Conservation (phyloP, 176 grass and related monocot genomes). For the Musa schizocarpa region DNA sequence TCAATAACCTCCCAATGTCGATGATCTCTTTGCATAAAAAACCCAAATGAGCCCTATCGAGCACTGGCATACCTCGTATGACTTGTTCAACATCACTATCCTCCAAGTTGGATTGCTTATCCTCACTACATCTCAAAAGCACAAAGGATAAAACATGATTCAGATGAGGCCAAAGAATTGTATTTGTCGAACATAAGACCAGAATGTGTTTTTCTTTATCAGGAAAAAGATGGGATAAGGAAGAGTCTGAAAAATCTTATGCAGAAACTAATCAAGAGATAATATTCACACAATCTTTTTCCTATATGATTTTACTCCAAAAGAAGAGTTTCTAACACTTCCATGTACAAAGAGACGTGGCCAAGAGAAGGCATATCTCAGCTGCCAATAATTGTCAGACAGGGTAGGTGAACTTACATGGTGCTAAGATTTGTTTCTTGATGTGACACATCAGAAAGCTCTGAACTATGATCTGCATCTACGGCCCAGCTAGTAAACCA, state of each 20-base stretch:
- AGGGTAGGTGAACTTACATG: slow-evolving; percentile 24
- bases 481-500: slow-evolving; percentile 98
- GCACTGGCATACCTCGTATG: slow-evolving; percentile 40
- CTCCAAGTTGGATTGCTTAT: slow-evolving; percentile 21
- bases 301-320: too few relatives aligned
- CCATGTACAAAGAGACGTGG: background rate
- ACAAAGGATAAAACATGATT: background rate
- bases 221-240: background rate
- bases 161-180: background rate
- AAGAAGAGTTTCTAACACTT: too few relatives aligned
- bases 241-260: background rate
- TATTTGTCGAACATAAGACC: too few relatives aligned
- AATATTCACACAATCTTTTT: too few relatives aligned
- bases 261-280: too few relatives aligned
- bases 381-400: background rate
- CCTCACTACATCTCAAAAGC: slow-evolving; percentile 15
- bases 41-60: slow-evolving; percentile 43
- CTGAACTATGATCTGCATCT: slow-evolving; percentile 60
- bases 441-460: slow-evolving; percentile 28
- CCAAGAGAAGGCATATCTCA: background rate
- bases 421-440: slow-evolving; percentile 20
- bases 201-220: too few relatives aligned
- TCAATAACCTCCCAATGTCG: slow-evolving; percentile 41
- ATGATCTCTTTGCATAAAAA: slow-evolving; percentile 92
- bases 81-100: slow-evolving; percentile 29